Percentiles rank a stretch among this genome's conserved stretches.
Conservation (phyloP, 2,329 filamentous ascomycete species). For the Hymenoscyphus albidus region DNA sequence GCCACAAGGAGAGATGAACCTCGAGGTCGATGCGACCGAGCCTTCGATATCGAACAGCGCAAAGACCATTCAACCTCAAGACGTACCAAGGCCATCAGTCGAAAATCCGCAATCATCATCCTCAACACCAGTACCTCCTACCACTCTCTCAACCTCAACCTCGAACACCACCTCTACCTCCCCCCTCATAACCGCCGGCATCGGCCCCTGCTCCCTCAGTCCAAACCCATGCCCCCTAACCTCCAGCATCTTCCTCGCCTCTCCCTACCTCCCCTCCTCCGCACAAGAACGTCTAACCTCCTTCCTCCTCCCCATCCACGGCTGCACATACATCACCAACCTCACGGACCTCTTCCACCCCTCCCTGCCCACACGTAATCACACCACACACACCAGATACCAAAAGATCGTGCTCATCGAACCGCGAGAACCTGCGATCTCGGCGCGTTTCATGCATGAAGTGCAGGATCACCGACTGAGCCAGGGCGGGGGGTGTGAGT, state of each 20-base stretch:
- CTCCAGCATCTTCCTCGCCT: conserved; percentile 28
- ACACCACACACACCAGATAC: conserved; percentile 20
- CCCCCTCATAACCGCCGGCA: conserved; percentile 10
- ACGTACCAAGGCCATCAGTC: background rate
- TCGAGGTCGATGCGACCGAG: background rate
- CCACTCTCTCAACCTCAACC: background rate
- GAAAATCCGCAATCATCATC: background rate
- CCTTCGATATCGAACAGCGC: background rate
- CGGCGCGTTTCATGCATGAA: too few relatives aligned
- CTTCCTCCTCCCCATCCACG: conserved; percentile 26
- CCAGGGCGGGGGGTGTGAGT: too few relatives aligned
- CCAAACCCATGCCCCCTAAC: conserved; percentile 13
- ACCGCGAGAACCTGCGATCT: background rate
- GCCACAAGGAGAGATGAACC: background rate
- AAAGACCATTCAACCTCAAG: background rate
- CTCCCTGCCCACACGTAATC: conserved; percentile 18
- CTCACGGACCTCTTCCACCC: conserved; percentile 15
- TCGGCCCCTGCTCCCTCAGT: conserved; percentile 15
- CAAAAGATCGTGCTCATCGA: conserved; percentile 38
- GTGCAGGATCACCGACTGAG: too few relatives aligned
- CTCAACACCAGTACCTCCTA: background rate
- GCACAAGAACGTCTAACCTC: conserved; percentile 17
- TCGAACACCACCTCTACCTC: background rate
- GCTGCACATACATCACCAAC: conserved; percentile 20
- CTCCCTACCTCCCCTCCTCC: conserved; percentile 23